Base-by-base conservation (phyloP, 768 basidiomycete species). In the Tricholoma hemisulphureum region DNA sequence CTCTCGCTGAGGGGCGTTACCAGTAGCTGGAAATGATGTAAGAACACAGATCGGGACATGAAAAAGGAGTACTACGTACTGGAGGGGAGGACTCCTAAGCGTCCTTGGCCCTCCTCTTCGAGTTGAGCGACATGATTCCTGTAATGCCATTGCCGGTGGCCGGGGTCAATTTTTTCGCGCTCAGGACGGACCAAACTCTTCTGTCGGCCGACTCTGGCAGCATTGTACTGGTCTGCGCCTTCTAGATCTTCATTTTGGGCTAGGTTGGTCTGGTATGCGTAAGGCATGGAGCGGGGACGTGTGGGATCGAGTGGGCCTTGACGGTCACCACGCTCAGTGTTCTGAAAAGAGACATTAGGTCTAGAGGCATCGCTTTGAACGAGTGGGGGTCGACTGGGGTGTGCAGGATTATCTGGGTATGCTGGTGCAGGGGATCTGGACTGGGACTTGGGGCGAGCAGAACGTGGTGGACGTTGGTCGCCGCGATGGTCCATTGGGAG, bases 61-160 rank as follows among this genome's bases (percentile, higher is more conserved):
- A 5, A 41, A 48, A 56, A 59, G 21, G 39, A 51, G 55, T 53
- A 48, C 59, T 51, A 63, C 93, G 64, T 67, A 96, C 94, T 83
- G 43, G 92, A 95, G 24, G 94, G 90, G 69, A 86, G 77, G 11
- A 94, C 82, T 49, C 86, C 91, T 6, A 91, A 78, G 46, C 80
- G 67, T 37, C 81, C 80, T 31, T 75, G 75, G n/a, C 84, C 80
- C 66, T 90, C 86, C 56, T 87, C 79, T 71, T 87, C 85, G 67
- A 91, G 75, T 69, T 87, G 84, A 21, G 89, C 88, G 18, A 92
- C 92, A 73, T 91, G 94, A 57, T 81, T 85, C 54, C 92, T 86
- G 74, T 98, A 98, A 74, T 98, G 90, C 88, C 89, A 98, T 66
- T 95, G 87, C 51, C 94, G 83, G 77, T 98, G 94, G 39, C 86